Base-by-base conservation (phyloP, 345 rosid genomes). In the Corymbia maculata region DNA sequence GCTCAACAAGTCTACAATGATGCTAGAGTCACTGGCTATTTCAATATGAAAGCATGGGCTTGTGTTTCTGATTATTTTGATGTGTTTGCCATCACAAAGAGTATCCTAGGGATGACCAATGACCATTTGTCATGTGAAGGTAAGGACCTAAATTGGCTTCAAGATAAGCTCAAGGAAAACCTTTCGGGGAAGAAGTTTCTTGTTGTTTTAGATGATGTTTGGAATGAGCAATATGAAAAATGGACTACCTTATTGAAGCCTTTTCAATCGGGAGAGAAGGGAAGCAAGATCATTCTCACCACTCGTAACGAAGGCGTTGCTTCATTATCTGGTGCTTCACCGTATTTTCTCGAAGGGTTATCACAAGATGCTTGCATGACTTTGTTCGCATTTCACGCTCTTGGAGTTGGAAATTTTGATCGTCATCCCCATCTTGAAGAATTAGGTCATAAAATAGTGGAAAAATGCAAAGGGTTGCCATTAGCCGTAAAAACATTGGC, bases 231-330 rank as follows among this genome's bases (percentile, higher is more conserved):
- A 6, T 88, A 90, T 47, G 86, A 55, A 10, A 21, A 64, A 0
- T 91, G 91, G 93, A 86, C 86, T 36, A 7, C 13, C 42, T 57
- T 91, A 5, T 21, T 50, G 22, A 68, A 68, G 45, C 89, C 91
- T 32, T 87, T 89, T 53, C 28, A 51, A 42, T 70, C 70, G 4
- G 92, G 90, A 50, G 89, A 84, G 32, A 66, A 52, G 22, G 89
- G 89, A 75, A 90, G 93, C 86, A 91, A 68, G 86, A 85, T 92
- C 57, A 49, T 92, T 13, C 55, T 92, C 57, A 92, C 92, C 28
- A 89, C 92, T 47, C 88, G 92, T 14, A 51, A 32, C 55, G 13
- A 30, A 24, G 14, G 44, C 22, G 90, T 91, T 66, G 90, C 89
- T 3, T 44, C n/a, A 6, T 57, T 51, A 28, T 49, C 86, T 79